Base-by-base conservation (phyloP, 352 stramenopile species). In the Phytopythium mirpurense region DNA sequence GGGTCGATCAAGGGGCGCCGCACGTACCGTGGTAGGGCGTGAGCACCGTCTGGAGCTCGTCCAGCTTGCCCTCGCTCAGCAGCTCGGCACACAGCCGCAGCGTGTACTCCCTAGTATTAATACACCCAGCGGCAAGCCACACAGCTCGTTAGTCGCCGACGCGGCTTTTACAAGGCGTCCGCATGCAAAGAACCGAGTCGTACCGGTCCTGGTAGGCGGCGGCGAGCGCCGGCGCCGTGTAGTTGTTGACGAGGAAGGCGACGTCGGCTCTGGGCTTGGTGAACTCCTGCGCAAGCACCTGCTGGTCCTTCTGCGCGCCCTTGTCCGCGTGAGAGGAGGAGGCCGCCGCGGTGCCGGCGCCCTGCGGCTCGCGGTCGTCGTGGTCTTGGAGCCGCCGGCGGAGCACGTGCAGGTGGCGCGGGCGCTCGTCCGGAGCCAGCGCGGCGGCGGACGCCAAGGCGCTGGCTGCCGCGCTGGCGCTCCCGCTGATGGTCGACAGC, bases 191-290 rank as follows among this genome's bases (percentile, higher is more conserved):
- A 49, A 34, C 27, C 0, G 19, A 21, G 34, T 31, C 83, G 53
- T 93, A 96, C 57, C 96, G 71, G 74, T 99, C 96, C 59, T 98
- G 81, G 34, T 99, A 90, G 1, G 95, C 96, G 36, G 86, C 83
- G 26, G 96, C 96, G 18, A 99, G 83, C 24, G 93, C 88, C 5
- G 95, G 85, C 29, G 95, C 91, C 27, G 96, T 99, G 68, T 98
- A 99, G 67, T 98, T 98, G 64, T 98, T 89, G 9, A 98, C 91
- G 36, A 99, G 67, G 53, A 90, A 90, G 24, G 67, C 78, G 27
- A 77, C 74, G 48, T 93, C 83, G 70, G 86, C 86, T 15, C 56
- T 54, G 10, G 78, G 78, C 63, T 86, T 89, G 43, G 78, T 60
- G 37, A 89, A 87, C 62, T 86, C 75, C n/a, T 70, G 68, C 16